These are phyloP conservation scores for Gynandropsis gynandra DNA, from an alignment of 345 rosid species.

Conservation along the genomic window DNA sequence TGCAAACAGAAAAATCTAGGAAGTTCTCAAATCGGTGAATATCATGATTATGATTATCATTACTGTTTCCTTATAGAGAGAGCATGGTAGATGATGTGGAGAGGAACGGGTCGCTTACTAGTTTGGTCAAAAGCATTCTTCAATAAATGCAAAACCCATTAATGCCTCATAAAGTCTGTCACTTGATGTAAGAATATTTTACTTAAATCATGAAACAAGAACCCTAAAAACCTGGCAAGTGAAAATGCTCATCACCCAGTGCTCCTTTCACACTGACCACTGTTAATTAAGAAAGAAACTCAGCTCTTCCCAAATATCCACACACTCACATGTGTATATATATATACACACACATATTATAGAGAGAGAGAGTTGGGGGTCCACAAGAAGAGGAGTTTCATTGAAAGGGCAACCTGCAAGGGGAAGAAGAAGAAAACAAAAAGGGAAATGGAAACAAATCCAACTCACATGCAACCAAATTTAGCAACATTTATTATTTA, in stretches of 20 bases:
- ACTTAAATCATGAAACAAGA: slow-evolving; percentile 6
- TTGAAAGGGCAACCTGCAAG: slow-evolving; percentile 31
- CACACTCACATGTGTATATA: background rate
- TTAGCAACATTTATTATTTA: slow-evolving; percentile 30
- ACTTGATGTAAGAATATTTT: background rate
- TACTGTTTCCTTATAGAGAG: too few relatives aligned
- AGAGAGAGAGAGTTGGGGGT: slow-evolving; percentile 12
- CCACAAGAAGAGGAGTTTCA: slow-evolving; percentile 31
- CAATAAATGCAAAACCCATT: too few relatives aligned
- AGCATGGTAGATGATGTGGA: too few relatives aligned
- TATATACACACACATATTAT: background rate
- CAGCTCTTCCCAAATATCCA: slow-evolving; percentile 18
- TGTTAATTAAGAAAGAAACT: slow-evolving; percentile 19
- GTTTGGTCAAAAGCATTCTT: too few relatives aligned
- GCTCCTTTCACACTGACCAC: slow-evolving; percentile 23
- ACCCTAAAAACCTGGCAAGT: slow-evolving; percentile 10
- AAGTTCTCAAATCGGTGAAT: too few relatives aligned
- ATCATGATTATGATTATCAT: too few relatives aligned
- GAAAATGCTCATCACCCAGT: slow-evolving; percentile 28
- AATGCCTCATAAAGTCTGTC: too few relatives aligned
- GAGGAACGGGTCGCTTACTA: too few relatives aligned
- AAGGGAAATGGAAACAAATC: slow-evolving; percentile 34
- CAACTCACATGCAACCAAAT: slow-evolving; percentile 37
- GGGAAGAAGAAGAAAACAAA: slow-evolving; percentile 31
- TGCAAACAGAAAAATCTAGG: too few relatives aligned